Base-by-base conservation (phyloP, 2,329 filamentous ascomycete species). In the Aspergillus udagawae region DNA sequence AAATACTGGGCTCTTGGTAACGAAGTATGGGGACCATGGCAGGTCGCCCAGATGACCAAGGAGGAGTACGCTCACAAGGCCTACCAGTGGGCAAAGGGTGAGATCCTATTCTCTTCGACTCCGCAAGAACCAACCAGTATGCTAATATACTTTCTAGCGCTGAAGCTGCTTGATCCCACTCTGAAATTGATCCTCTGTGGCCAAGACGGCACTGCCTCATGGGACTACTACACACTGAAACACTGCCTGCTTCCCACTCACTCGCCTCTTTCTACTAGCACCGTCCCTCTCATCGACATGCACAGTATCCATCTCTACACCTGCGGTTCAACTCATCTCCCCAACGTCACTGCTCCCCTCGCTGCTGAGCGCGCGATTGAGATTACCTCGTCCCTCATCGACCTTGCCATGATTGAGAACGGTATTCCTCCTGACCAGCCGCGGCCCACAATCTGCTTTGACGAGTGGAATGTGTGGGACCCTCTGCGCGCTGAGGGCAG, bases 1-100 rank as follows among this genome's bases (percentile, higher is more conserved):
- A 91, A 90, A 75, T 93, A 92, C 79, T 94, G 90, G 90, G 89
- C 89, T 1, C 82, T 94, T 27, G 90, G 90, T 9, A 94, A 94
- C 73, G 85, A 88, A 66, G 81, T 81, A 60, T 85, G 81, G 80
- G 83, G 83, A 3, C 81, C 81, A 3, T 85, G 82, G 82, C 82
- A 84, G 66, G 81, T 85, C 28, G 81, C 79, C 54, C 81, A 85
- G 64, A 80, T 82, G 74, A 84, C 81, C 57, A 83, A 83, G 65
- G 82, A 84, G 66, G 80, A 79, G 61, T 86, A 85, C 63, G 79
- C 83, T 10, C 80, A 83, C 65, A 81, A 81, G 60, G 83, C 83
- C 17, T 80, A 80, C 58, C 82, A 84, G 70, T 85, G 82, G 82
- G 82, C 82, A 28, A 85, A 84, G 69, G 82, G 72, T 72, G 60